A percentile compares a stretch with the other conserved stretches of the same genome.
Conservation (phyloP, 2,329 filamentous ascomycete species). For the Nannizziopsis barbatae region DNA sequence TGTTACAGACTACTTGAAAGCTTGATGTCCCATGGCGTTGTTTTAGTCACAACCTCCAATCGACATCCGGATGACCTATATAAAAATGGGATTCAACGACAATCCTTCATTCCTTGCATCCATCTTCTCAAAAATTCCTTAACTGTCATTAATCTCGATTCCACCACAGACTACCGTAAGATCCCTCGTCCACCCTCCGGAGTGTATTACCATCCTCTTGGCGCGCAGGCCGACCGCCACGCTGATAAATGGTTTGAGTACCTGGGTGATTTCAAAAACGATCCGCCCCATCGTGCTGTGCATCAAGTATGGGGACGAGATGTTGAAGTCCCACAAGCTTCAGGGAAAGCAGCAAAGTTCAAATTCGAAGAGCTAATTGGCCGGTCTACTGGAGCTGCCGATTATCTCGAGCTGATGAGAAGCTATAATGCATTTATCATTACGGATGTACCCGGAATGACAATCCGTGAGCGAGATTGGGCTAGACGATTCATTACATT, state of each 20-base stretch:
- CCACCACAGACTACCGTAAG: conserved; percentile 91
- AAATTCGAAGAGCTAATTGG: conserved; percentile 88
- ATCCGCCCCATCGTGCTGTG: conserved; percentile 63
- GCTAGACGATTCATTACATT: conserved; percentile 94
- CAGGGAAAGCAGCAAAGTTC: conserved; percentile 79
- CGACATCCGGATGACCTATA: conserved; percentile 93
- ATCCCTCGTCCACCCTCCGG: conserved; percentile 85
- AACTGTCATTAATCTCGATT: conserved; percentile 87
- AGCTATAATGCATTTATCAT: conserved; percentile 89
- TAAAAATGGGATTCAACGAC: conserved; percentile 93
- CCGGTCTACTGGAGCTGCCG: conserved; percentile 76
- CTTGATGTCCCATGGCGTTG: conserved; percentile 93
- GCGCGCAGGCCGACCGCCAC: conserved; percentile 63
- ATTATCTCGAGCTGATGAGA: conserved; percentile 84
- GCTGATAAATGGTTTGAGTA: conserved; percentile 94
- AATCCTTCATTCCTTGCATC: conserved; percentile 92
- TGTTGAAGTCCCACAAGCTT: conserved; percentile 76
- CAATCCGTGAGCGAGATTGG: conserved; percentile 69
- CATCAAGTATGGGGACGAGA: conserved; percentile 89
- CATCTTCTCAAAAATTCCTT: conserved; percentile 75
- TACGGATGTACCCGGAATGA: conserved; percentile 88
- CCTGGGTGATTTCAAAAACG: conserved; percentile 67
- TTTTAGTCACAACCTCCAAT: conserved; percentile 91
- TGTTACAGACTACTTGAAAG: conserved; percentile 59
- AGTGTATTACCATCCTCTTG: conserved; percentile 85